Evolutionary conservation across 73 alveolate species (phyloP).

Genomic region (Blepharisma stoltei): DNA sequence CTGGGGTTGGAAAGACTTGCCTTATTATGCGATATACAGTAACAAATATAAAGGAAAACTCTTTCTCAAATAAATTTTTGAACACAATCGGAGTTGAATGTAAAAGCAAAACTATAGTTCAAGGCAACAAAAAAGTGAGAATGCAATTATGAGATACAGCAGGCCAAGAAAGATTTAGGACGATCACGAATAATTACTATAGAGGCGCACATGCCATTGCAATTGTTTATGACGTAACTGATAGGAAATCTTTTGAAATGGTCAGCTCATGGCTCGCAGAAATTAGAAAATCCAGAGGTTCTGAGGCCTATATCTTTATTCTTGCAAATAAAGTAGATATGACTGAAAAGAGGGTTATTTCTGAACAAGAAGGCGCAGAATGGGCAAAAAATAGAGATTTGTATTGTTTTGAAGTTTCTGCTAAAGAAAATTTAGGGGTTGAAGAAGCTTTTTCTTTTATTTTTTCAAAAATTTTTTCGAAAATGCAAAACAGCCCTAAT

Average conservation of each 20-base stretch:
- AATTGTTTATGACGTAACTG: constrained; percentile 36
- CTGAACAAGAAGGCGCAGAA: constrained; percentile 59
- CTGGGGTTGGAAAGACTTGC: constrained; percentile 11
- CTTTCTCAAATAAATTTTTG: background rate
- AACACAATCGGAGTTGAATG: background rate
- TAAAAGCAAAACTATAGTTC: background rate
- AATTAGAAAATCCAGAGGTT: background rate
- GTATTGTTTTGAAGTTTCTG: constrained; percentile 68
- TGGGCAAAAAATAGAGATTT: constrained; percentile 66
- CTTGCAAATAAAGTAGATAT: constrained; percentile 74
- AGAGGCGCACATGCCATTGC: constrained; percentile 32
- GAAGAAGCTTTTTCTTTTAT: constrained; percentile 57
- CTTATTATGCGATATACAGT: background rate
- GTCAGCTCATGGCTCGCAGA: constrained; percentile 25
- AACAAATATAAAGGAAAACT: background rate
- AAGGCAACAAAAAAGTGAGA: background rate
- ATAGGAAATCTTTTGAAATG: constrained; percentile 18
- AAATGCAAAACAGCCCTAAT: background rate
- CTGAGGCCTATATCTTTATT: constrained; percentile 17
- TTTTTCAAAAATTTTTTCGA: background rate
- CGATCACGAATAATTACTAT: constrained; percentile 31
- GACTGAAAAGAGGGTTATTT: constrained; percentile 57
- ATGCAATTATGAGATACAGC: constrained; percentile 40
- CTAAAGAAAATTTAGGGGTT: constrained; percentile 65
- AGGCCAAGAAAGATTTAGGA: constrained; percentile 40